Percentiles rank a stretch among this genome's conserved stretches.
These are phyloP conservation scores for Phyllachora maydis DNA, from an alignment of 2,329 filamentous ascomycete genomes.

Conservation along the genomic window DNA sequence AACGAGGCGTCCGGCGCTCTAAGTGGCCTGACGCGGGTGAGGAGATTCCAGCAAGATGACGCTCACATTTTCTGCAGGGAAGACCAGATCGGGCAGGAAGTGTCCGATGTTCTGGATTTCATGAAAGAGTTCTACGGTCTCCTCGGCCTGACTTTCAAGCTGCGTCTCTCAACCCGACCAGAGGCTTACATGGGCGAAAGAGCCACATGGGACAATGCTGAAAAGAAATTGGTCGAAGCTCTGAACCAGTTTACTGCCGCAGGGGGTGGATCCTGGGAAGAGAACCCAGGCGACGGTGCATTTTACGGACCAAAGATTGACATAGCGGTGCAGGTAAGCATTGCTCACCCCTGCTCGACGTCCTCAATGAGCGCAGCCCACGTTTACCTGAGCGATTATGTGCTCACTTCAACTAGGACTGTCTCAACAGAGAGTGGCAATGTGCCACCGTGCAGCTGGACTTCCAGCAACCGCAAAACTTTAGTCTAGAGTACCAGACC, in stretches of 20 bases:
- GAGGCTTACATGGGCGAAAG: constrained; percentile 80
- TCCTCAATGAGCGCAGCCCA: too few species aligned
- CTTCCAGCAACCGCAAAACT: constrained; percentile 70
- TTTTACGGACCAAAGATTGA: constrained; percentile 99
- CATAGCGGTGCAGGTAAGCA: too few species aligned
- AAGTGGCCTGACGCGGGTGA: constrained; percentile 74
- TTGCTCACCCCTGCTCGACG: too few species aligned
- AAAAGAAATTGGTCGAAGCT: constrained; percentile 58
- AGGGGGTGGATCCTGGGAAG: constrained; percentile 46
- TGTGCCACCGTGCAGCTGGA: constrained; percentile 91
- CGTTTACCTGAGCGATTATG: too few species aligned
- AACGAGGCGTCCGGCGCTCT: constrained; percentile 91
- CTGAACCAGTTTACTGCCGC: constrained; percentile 52
- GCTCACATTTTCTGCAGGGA: constrained; percentile 88
- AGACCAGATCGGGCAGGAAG: constrained; percentile 54
- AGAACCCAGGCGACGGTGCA: constrained; percentile 87
- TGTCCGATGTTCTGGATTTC: constrained; percentile 75
- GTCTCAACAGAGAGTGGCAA: too few species aligned
- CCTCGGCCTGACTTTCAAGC: constrained; percentile 76
- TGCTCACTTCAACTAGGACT: too few species aligned
- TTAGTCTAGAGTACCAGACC: constrained; percentile 72
- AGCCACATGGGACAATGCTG: constrained; percentile 76
- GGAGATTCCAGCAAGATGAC: constrained; percentile 91
- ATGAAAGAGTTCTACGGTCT: constrained; percentile 54
- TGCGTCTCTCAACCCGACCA: constrained; percentile 78